These are phyloP conservation scores for Piper longum DNA, from an alignment of 164 flowering plant genomes.

Conservation along the genomic window DNA sequence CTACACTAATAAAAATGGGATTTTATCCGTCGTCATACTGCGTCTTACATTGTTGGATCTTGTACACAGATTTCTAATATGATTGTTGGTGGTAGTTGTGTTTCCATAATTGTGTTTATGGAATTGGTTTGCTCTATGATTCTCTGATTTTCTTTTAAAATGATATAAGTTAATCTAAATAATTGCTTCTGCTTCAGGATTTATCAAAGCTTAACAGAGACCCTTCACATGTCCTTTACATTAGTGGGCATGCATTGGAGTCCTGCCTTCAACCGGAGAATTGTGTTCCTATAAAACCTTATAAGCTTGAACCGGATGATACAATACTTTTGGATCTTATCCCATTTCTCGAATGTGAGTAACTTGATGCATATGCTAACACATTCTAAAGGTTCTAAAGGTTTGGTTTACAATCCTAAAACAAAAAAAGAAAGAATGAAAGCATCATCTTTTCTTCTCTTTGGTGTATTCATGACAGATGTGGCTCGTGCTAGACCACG, in stretches of 20 bases:
- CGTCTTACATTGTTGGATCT: neutral
- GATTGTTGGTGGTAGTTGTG: neutral
- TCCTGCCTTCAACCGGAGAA: slow-evolving; percentile 77
- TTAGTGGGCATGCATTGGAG: slow-evolving; percentile 75
- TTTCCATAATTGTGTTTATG: neutral
- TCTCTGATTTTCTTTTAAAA: too few species aligned
- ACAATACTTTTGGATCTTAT: slow-evolving; percentile 75
- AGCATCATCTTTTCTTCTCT: neutral
- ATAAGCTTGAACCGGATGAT: slow-evolving; percentile 61
- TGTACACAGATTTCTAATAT: neutral
- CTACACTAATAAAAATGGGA: too few species aligned
- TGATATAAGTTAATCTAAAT: neutral
- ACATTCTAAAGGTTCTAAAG: neutral
- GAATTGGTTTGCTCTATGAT: neutral
- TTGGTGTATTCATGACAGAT: slow-evolving; percentile 27
- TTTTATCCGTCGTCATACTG: neutral
- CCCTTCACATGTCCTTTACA: slow-evolving; percentile 59
- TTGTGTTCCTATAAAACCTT: slow-evolving; percentile 55
- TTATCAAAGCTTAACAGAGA: slow-evolving; percentile 81
- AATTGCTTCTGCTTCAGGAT: slow-evolving; percentile 34
- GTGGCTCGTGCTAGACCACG: slow-evolving; percentile 68
- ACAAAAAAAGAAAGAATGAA: neutral
- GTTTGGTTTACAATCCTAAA: neutral
- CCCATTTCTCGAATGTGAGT: slow-evolving; percentile 85
- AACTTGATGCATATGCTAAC: neutral